A percentile compares a stretch with the other conserved stretches of the same genome.
Evolutionary conservation across 257 asterid genomes (phyloP).

Genomic region (Solanum bukasovii): DNA sequence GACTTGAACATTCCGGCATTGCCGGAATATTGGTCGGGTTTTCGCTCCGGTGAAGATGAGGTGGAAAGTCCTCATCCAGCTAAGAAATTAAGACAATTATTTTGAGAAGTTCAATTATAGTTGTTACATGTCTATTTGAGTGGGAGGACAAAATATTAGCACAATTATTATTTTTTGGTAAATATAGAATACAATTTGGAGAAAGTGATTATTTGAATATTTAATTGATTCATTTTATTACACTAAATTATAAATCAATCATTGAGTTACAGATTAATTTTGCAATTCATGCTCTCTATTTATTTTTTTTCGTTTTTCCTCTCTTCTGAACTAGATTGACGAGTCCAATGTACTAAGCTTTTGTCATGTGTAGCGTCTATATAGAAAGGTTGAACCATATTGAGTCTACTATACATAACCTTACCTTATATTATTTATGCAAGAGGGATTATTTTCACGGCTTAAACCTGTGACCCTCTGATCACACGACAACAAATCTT

Average conservation of each 20-base stretch:
- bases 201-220: not conserved
- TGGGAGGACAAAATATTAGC: not conserved
- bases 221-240: not conserved
- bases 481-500: not conserved
- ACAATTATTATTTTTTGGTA: not conserved
- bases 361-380: not conserved
- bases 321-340: not conserved
- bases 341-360: not conserved
- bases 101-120: not conserved
- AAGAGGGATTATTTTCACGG: not conserved
- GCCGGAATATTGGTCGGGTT: conserved; percentile 22
- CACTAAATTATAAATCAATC: not conserved
- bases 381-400: not conserved
- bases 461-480: not conserved
- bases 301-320: not conserved
- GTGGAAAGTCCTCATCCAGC: conserved; percentile 67
- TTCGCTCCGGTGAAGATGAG: conserved; percentile 29
- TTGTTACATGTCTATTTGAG: not conserved
- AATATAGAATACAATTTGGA: not conserved
- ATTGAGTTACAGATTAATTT: not conserved
- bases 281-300: not conserved
- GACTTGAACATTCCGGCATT: conserved; percentile 56
- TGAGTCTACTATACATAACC: not conserved
- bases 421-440: not conserved
- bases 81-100: conserved; percentile 26